Percentiles rank a stretch among this genome's conserved stretches.
phyloP scores from a whole-genome alignment of 768 basidiomycete genomes.

The Jaapia argillacea region DNA sequence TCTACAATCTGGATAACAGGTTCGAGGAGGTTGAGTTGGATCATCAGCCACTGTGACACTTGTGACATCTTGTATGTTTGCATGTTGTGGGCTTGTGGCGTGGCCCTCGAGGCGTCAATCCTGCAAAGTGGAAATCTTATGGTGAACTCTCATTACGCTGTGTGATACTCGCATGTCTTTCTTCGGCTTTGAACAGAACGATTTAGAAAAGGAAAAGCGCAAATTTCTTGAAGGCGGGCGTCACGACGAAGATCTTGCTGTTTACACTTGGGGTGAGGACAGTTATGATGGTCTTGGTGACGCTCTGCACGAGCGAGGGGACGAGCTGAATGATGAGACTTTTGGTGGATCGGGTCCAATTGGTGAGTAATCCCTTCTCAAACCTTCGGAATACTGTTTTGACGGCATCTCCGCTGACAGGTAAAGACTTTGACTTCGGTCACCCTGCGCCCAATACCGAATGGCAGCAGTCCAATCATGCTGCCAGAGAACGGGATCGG shows the following conservation, averaged over 20 bases:
- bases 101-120: too few species aligned
- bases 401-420: too few species aligned
- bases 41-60: too few species aligned
- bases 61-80: too few species aligned
- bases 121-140: too few species aligned
- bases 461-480: conserved; percentile 14
- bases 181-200: conserved; percentile 62
- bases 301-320: conserved; percentile 78
- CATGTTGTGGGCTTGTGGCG: too few species aligned
- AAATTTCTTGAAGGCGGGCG: conserved; percentile 34
- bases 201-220: conserved; percentile 56
- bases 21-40: too few species aligned
- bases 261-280: conserved; percentile 89
- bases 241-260: conserved; percentile 75
- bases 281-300: conserved; percentile 86
- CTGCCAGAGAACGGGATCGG: too few species aligned
- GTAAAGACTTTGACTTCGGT: conserved; percentile 89
- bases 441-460: conserved; percentile 26
- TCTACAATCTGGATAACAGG: too few species aligned
- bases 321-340: conserved; percentile 95
- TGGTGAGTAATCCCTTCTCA: conserved; percentile 41
- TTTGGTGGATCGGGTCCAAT: conserved; percentile 68
- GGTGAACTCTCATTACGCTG: not conserved
- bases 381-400: too few species aligned
- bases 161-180: conserved; percentile 56